Conservation (phyloP, 768 basidiomycete genomes). For the Lactarius psammicola region DNA sequence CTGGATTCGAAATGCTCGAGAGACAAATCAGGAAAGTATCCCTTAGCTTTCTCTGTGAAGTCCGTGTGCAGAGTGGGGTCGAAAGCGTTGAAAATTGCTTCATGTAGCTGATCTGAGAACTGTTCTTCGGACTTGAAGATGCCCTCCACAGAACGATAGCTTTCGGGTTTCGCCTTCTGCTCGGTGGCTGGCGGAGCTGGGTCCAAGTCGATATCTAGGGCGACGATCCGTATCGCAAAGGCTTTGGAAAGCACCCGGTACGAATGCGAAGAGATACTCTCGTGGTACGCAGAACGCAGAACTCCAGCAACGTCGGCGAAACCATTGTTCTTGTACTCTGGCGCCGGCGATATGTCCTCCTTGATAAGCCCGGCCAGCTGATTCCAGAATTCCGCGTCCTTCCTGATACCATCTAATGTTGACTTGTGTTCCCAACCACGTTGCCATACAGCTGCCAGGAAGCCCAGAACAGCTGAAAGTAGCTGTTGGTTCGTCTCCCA, state of each 20-base stretch:
- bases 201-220: constrained; percentile 69
- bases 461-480: constrained; percentile 69
- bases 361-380: constrained; percentile 60
- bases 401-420: constrained; percentile 54
- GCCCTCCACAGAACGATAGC: constrained; percentile 56
- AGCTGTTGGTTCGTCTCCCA: constrained; percentile 79
- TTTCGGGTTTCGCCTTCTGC: constrained; percentile 50
- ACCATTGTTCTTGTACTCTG: constrained; percentile 60
- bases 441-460: constrained; percentile 77
- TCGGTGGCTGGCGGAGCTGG: constrained; percentile 36
- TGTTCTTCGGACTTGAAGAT: constrained; percentile 62
- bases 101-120: constrained; percentile 61
- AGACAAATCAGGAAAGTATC: constrained; percentile 56
- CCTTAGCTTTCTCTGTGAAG: constrained; percentile 49
- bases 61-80: constrained; percentile 69
- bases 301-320: constrained; percentile 49
- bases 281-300: constrained; percentile 55
- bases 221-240: constrained; percentile 69
- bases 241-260: constrained; percentile 73
- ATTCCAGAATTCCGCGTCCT: constrained; percentile 66
- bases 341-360: constrained; percentile 70
- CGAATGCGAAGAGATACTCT: constrained; percentile 58
- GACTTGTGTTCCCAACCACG: constrained; percentile 71
- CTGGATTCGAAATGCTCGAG: constrained; percentile 64
- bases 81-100: constrained; percentile 70